A percentile compares a stretch with the other conserved stretches of the same genome.
These are phyloP conservation scores for Copromyces sp. DNA, from an alignment of 495 filamentous ascomycete species.

Conservation along the genomic window DNA sequence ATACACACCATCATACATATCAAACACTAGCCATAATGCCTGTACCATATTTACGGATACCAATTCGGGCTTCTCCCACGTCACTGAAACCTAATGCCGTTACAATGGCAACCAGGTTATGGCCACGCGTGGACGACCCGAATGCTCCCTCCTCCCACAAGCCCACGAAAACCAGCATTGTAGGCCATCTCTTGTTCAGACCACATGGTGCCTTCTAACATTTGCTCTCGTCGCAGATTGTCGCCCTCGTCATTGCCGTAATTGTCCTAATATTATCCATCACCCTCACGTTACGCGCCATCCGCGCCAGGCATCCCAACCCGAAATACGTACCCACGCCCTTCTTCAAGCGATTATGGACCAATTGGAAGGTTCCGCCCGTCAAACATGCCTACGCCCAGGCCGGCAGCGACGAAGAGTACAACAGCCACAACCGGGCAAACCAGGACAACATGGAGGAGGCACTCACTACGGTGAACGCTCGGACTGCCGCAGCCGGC, in stretches of 20 bases:
- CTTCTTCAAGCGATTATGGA: conserved; percentile 51
- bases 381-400: conserved; percentile 13
- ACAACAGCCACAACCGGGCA: conserved; percentile 16
- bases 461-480: conserved; percentile 4
- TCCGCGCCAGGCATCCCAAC: conserved; percentile 26
- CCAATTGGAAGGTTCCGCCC: conserved; percentile 39
- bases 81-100: not conserved
- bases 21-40: conserved; percentile 5
- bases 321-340: conserved; percentile 50
- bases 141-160: not conserved
- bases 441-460: conserved; percentile 14
- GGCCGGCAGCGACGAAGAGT: conserved; percentile 13
- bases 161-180: conserved; percentile 6
- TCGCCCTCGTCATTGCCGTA: conserved; percentile 11
- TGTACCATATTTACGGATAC: conserved; percentile 8
- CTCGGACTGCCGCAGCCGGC: conserved; percentile 1
- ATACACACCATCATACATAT: not conserved
- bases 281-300: conserved; percentile 8
- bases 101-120: not conserved
- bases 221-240: conserved; percentile 6
- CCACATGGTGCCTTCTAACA: not conserved
- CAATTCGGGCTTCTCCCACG: conserved; percentile 4
- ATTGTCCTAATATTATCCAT: conserved; percentile 10
- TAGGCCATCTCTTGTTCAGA: not conserved
- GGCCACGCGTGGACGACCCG: not conserved